Evolutionary conservation across 768 basidiomycete genomes (phyloP), one percentile per base, ranked within the genome.

Genomic region (Mycena polygramma): DNA sequence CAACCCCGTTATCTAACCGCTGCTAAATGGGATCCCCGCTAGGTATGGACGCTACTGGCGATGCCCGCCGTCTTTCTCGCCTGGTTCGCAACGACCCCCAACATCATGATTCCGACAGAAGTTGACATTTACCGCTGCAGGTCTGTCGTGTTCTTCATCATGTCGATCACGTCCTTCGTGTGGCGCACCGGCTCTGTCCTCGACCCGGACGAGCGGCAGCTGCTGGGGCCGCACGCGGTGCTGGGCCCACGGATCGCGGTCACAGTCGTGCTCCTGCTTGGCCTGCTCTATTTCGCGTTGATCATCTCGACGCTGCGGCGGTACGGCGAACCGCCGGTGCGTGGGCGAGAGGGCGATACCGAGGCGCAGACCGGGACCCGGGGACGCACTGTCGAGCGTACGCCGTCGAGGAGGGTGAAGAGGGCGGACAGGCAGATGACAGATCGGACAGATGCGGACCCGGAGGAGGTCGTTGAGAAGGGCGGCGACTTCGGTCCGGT

Each of bases 1-100:
- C 48, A n/a, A 20, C 10, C 24, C 49, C 36, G 19, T 13, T n/a
- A 7, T 7, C 15, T 19, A 30, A 13, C 17, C 24, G 11, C 41
- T 15, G 17, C 17, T 30, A 4, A 35, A 10, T 19, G n/a, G 7
- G 24, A 35, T 22, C 26, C 35, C 30, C 30, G 13, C 20, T 36
- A 70, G 69, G 69, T 90, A 19, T 91, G 90, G 90, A 87, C 91
- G 3, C 68, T 91, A 14, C 80, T 91, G 46, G 85, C 90, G 3
- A 85, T 90, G 82, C 92, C 92, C 0, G 88, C 86, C 0, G 79
- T 92, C 13, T 93, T 91, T 89, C 86, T 93, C 66, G 86, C 91
- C 10, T 94, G 91, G 91, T 90, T 64, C 3, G 76, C 66, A 41
- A 22, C 49, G 7, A 22, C 7, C 37, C 35, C 4, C 9, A 8